phyloP scores from a whole-genome alignment of 441 rosid genomes.

The Cnidoscolus chayamansa region DNA sequence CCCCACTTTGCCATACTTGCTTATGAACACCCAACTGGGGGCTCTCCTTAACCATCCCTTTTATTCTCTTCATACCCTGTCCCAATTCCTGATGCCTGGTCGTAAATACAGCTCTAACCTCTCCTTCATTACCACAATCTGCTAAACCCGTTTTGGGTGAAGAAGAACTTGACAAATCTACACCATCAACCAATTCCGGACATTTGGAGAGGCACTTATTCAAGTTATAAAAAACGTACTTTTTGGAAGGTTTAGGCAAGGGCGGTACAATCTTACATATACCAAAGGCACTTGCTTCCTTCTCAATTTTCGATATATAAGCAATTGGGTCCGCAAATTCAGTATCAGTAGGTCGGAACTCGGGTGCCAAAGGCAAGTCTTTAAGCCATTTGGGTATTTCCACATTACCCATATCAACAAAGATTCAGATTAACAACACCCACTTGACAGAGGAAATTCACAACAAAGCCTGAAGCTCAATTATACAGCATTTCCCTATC shows the following conservation, averaged over 20 bases:
- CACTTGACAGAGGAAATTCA: slow-evolving; percentile 2
- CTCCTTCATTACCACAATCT: slow-evolving; percentile 39
- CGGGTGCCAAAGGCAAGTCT: slow-evolving; percentile 88
- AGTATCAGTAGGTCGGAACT: slow-evolving; percentile 88
- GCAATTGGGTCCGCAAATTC: slow-evolving; percentile 99
- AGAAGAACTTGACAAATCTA: slow-evolving; percentile 32
- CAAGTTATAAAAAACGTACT: slow-evolving; percentile 70
- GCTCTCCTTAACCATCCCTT: slow-evolving; percentile 45
- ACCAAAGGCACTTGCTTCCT: slow-evolving; percentile 88
- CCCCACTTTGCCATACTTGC: slow-evolving; percentile 99
- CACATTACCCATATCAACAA: slow-evolving; percentile 74
- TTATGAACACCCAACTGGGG: slow-evolving; percentile 52
- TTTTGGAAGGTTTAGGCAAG: slow-evolving; percentile 83
- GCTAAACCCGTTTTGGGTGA: slow-evolving; percentile 20
- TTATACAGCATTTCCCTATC: slow-evolving; percentile 18
- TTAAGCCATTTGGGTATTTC: slow-evolving; percentile 91
- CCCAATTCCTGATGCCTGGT: slow-evolving; percentile 98
- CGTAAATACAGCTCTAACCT: slow-evolving; percentile 76
- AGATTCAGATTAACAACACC: slow-evolving; percentile 21
- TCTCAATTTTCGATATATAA: slow-evolving; percentile 94
- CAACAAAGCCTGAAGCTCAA: slow-evolving; percentile 26
- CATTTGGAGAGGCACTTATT: slow-evolving; percentile 73
- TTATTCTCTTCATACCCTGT: slow-evolving; percentile 52
- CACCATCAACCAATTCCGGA: slow-evolving; percentile 64
- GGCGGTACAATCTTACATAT: slow-evolving; percentile 98